Conservation (phyloP, 1,284 basidiomycete genomes). For the Boletellus deceptivus region DNA sequence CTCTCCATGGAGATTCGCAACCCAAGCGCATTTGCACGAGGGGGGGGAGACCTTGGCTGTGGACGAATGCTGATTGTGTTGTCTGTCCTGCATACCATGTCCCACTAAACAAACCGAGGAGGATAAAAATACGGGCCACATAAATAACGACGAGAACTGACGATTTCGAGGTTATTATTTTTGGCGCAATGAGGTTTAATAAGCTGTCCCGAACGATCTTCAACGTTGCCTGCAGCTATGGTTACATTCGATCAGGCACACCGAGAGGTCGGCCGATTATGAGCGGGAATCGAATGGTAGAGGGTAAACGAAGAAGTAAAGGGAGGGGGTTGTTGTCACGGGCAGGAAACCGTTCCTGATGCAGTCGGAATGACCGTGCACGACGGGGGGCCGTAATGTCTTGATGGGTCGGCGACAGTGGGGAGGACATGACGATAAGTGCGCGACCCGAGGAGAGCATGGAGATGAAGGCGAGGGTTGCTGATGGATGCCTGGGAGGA, state of each 20-base stretch:
- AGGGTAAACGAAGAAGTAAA: background rate
- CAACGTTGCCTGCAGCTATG: conserved; percentile 27
- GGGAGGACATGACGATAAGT: background rate
- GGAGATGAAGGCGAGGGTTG: conserved; percentile 13
- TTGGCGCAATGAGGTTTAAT: conserved; percentile 22
- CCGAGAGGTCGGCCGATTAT: conserved; percentile 4
- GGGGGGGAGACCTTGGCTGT: no score
- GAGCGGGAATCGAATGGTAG: background rate
- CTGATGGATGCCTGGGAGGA: background rate
- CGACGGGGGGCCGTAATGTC: conserved; percentile 17
- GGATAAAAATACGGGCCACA: conserved; percentile 23
- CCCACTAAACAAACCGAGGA: background rate
- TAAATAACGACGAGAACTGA: conserved; percentile 18
- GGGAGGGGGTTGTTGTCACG: background rate
- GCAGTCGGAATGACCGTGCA: background rate
- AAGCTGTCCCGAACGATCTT: conserved; percentile 14
- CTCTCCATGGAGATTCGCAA: no score
- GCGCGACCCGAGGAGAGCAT: conserved; percentile 20
- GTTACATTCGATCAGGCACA: conserved; percentile 30
- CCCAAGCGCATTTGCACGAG: no score
- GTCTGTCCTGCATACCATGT: background rate
- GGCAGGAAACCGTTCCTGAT: conserved; percentile 13
- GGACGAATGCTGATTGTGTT: background rate
- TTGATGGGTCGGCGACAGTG: conserved; percentile 13
- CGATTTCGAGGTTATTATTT: conserved; percentile 24